These are phyloP conservation scores for Byssochlamys sp. DNA, from an alignment of 2,329 filamentous ascomycete species.

Conservation along the genomic window DNA sequence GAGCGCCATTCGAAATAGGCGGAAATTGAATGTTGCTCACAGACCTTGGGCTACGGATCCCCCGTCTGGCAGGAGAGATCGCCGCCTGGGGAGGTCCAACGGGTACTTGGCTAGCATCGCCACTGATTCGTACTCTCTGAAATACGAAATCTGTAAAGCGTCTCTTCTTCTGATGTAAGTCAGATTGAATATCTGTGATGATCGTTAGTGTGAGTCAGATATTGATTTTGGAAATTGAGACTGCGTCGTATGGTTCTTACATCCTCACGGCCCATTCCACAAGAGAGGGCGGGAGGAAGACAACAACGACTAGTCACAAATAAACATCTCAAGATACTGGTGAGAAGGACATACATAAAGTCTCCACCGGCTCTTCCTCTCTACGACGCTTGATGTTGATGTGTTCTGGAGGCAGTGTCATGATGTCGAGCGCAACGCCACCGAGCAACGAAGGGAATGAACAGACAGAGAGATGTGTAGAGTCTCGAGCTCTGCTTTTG, in stretches of 20 bases:
- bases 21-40: constrained; percentile 23
- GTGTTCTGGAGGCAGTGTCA: constrained; percentile 41
- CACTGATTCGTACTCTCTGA: constrained; percentile 28
- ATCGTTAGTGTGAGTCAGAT: constrained; percentile 2
- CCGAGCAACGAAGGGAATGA: not conserved
- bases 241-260: not conserved
- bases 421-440: constrained; percentile 13
- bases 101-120: constrained; percentile 9
- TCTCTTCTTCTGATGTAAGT: constrained; percentile 36
- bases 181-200: constrained; percentile 35
- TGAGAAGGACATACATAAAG: constrained; percentile 33
- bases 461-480: constrained; percentile 1
- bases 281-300: not conserved
- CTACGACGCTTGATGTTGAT: constrained; percentile 49
- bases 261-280: not conserved
- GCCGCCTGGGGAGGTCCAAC: constrained; percentile 8
- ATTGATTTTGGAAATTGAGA: not conserved
- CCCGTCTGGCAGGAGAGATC: constrained; percentile 14
- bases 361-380: constrained; percentile 48
- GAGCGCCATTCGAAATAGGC: constrained; percentile 4
- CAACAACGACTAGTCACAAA: not conserved
- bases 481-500: constrained; percentile 2
- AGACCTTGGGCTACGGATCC: constrained; percentile 23
- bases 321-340: not conserved
- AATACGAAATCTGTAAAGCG: constrained; percentile 42